A percentile compares a stretch with the other conserved stretches of the same genome.
Evolutionary conservation across 331 rosid genomes (phyloP).

Genomic region (Quercus tomentella): DNA sequence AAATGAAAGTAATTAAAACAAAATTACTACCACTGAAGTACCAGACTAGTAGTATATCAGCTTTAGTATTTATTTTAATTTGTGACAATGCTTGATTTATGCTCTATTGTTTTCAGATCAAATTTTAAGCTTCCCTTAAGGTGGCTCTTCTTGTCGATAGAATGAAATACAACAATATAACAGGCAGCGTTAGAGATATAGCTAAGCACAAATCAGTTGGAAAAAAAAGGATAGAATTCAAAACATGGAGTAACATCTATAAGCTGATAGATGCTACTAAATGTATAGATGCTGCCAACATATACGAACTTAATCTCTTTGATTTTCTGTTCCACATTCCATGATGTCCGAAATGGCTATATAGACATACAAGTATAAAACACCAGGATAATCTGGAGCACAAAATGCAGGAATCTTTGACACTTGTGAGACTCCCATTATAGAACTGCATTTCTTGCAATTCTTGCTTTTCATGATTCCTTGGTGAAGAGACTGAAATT

Average conservation of each 20-base stretch:
- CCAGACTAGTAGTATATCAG: neutral
- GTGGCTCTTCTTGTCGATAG: neutral
- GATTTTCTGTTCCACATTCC: neutral
- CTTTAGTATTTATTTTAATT: neutral
- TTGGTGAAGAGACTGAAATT: neutral
- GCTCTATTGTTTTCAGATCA: neutral
- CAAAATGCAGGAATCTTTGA: neutral
- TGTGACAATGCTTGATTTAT: neutral
- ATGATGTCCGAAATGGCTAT: neutral
- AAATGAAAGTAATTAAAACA: neutral
- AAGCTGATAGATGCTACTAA: too few species aligned
- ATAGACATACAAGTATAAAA: neutral
- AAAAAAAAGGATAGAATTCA: too few species aligned
- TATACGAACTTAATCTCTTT: neutral
- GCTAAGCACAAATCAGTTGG: neutral
- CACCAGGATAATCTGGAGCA: neutral
- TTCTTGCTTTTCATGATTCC: neutral
- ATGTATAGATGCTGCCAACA: too few species aligned
- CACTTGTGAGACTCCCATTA: neutral
- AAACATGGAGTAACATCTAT: too few species aligned
- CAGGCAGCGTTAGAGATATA: neutral
- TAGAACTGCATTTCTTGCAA: neutral
- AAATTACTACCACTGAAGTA: neutral
- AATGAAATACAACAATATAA: neutral
- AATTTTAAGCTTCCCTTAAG: neutral